Evolutionary conservation across 108 stramenopile genomes (phyloP).

Genomic region (Pseudonitzschia multiseries): DNA sequence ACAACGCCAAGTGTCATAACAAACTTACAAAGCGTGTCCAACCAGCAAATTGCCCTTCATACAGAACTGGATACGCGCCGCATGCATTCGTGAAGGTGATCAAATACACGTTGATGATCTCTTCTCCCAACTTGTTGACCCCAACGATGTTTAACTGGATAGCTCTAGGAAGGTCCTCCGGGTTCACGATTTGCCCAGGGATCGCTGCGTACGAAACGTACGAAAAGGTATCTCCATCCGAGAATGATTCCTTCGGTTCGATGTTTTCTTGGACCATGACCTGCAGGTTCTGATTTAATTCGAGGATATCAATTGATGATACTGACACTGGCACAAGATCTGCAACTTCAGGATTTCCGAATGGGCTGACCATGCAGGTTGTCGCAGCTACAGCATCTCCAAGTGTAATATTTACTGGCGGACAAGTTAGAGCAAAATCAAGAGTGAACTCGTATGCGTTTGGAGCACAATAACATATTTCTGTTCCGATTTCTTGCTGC

Average conservation of each 20-base stretch:
- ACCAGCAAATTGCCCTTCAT: conserved; percentile 36
- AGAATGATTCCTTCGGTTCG: conserved; percentile 24
- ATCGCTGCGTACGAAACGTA: conserved; percentile 34
- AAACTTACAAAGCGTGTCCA: conserved; percentile 44
- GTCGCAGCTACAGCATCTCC: conserved; percentile 40
- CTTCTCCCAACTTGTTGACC: conserved; percentile 27
- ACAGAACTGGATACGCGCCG: conserved; percentile 37
- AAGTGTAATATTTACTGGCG: conserved; percentile 33
- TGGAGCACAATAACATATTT: conserved; percentile 44
- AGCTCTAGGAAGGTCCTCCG: conserved; percentile 33
- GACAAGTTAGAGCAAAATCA: conserved; percentile 37
- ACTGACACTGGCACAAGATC: conserved; percentile 46
- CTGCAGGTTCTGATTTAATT: conserved; percentile 40
- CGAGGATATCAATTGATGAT: conserved; percentile 37
- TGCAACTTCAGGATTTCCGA: conserved; percentile 26
- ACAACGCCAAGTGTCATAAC: background rate
- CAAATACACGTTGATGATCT: conserved; percentile 32
- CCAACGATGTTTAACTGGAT: conserved; percentile 46
- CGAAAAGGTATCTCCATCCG: conserved; percentile 37
- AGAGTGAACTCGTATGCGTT: conserved; percentile 40
- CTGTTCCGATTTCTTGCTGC: conserved; percentile 32
- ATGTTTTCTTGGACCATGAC: conserved; percentile 30
- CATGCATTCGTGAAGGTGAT: conserved; percentile 40
- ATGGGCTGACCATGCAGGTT: conserved; percentile 37
- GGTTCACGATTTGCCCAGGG: conserved; percentile 34